phyloP scores from a whole-genome alignment of 164 flowering plant genomes.

The Pachysandra terminalis region DNA sequence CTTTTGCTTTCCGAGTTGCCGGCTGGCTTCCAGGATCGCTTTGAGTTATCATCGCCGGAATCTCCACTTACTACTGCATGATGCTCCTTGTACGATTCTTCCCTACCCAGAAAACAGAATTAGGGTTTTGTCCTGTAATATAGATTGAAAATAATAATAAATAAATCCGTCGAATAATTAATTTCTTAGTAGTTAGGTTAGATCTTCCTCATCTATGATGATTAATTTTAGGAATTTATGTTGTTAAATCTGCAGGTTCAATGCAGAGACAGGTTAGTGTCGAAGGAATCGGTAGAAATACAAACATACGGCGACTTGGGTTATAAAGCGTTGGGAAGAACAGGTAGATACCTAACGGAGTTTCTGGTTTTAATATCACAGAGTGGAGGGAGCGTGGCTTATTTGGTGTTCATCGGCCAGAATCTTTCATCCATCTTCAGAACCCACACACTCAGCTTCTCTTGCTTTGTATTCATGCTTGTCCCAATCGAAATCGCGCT shows the following conservation, averaged over 20 bases:
- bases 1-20: conserved; percentile 22
- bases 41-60: conserved; percentile 17
- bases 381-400: conserved; percentile 28
- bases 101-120: background rate
- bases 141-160: too few species aligned
- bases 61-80: conserved; percentile 29
- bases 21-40: conserved; percentile 28
- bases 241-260: conserved; percentile 13
- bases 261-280: conserved; percentile 15
- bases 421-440: conserved; percentile 23
- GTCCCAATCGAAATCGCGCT: conserved; percentile 24
- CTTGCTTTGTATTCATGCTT: conserved; percentile 21
- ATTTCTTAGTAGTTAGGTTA: too few species aligned
- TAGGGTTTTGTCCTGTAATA: background rate
- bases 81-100: conserved; percentile 16
- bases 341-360: conserved; percentile 23
- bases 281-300: conserved; percentile 6
- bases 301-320: conserved; percentile 26
- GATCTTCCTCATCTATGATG: background rate
- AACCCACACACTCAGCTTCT: background rate
- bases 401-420: conserved; percentile 26
- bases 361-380: conserved; percentile 21
- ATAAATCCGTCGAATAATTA: too few species aligned
- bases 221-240: too few species aligned
- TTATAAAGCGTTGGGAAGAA: conserved; percentile 19